Evolutionary conservation across 345 rosid genomes (phyloP).

Genomic region (Theobroma cacao): DNA sequence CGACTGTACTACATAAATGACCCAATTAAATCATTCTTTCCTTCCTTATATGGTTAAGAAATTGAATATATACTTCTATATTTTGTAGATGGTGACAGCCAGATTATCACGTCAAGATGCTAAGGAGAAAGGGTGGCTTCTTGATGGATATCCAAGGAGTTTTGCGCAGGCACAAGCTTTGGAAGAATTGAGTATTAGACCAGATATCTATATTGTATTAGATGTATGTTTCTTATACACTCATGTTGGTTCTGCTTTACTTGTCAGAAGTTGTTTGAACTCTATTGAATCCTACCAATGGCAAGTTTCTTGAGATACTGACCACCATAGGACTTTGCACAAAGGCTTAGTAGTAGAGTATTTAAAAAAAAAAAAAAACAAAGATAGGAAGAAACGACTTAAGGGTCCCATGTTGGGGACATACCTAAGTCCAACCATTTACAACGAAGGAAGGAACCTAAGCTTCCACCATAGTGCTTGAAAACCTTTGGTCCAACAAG

Average conservation of each 20-base stretch:
- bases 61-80: not conserved
- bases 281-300: not conserved
- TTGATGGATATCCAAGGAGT: slow-evolving; percentile 88
- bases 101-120: slow-evolving; percentile 43
- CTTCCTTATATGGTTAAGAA: not conserved
- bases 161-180: slow-evolving; percentile 75
- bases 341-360: not conserved
- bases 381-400: not conserved
- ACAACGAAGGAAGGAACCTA: not conserved
- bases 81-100: slow-evolving; percentile 13
- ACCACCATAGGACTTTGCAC: not conserved
- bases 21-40: not conserved
- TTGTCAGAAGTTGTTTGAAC: slow-evolving; percentile 1
- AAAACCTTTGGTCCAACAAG: not conserved
- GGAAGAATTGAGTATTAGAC: slow-evolving; percentile 63
- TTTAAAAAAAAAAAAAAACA: not conserved
- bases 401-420: not conserved
- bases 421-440: not conserved
- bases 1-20: slow-evolving; percentile 40
- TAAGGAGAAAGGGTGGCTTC: slow-evolving; percentile 84
- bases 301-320: not conserved
- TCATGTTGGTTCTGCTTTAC: slow-evolving; percentile 3
- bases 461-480: not conserved
- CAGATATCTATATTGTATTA: slow-evolving; percentile 67
- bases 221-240: slow-evolving; percentile 47